These are phyloP conservation scores for Chaetomium fimeti DNA, from an alignment of 495 filamentous ascomycete species.

Conservation along the genomic window DNA sequence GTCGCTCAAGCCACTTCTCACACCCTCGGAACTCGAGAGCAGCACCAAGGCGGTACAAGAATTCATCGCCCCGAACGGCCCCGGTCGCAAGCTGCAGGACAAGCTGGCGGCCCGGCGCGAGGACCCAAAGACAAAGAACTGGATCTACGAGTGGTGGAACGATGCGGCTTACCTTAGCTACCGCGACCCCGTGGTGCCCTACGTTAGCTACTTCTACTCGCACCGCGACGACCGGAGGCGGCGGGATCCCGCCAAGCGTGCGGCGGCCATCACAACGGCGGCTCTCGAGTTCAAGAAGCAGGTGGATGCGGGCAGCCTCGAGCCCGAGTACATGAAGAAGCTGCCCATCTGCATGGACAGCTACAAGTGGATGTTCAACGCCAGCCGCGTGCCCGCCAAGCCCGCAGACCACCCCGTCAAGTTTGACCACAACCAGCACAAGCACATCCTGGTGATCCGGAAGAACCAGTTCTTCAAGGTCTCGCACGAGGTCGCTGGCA, in stretches of 20 bases:
- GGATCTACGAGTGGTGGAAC: conserved; percentile 98
- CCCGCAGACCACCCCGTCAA: conserved; percentile 81
- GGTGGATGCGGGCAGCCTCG: conserved; percentile 77
- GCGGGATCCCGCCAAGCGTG: conserved; percentile 85
- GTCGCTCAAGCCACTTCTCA: conserved; percentile 80
- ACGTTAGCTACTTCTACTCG: conserved; percentile 99
- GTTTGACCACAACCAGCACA: conserved; percentile 68
- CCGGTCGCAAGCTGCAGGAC: conserved; percentile 84
- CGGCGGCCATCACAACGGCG: conserved; percentile 82
- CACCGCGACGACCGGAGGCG: conserved; percentile 90
- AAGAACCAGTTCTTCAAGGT: conserved; percentile 98
- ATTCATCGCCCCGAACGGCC: conserved; percentile 77
- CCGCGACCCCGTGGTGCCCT: conserved; percentile 94
- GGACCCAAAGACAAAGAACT: conserved; percentile 84
- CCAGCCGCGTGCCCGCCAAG: conserved; percentile 79
- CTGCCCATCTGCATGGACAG: conserved; percentile 94
- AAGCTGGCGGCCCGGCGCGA: conserved; percentile 77
- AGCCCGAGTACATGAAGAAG: conserved; percentile 98
- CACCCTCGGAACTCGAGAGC: conserved; percentile 65
- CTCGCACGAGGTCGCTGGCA: conserved; percentile 68
- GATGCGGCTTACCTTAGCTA: conserved; percentile 85
- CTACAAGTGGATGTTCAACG: conserved; percentile 99
- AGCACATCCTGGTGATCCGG: conserved; percentile 83
- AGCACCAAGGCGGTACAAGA: conserved; percentile 80
- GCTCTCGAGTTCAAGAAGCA: conserved; percentile 90